phyloP scores from a whole-genome alignment of 805 yeast species.

The Hagleromyces aurorensis region DNA sequence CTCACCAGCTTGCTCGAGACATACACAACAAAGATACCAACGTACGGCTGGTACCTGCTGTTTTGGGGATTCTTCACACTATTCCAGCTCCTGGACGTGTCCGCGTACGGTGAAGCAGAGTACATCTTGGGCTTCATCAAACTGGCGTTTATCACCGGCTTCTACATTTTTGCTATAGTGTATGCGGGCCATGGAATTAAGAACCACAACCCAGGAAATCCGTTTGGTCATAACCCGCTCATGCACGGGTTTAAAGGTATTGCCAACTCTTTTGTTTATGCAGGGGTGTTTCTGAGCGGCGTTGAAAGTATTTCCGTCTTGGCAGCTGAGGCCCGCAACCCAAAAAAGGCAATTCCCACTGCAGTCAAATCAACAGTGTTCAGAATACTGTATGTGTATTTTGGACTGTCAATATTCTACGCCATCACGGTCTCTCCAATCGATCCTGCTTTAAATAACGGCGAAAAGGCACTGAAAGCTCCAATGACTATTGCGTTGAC shows the following conservation, averaged over 20 bases:
- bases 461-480: conserved; percentile 36
- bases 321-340: conserved; percentile 57
- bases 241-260: conserved; percentile 45
- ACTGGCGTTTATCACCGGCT: conserved; percentile 36
- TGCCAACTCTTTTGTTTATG: conserved; percentile 50
- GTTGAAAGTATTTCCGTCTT: conserved; percentile 50
- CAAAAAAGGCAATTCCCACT: conserved; percentile 47
- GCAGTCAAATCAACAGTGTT: conserved; percentile 50
- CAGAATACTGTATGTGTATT: conserved; percentile 45
- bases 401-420: conserved; percentile 46
- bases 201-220: conserved; percentile 30
- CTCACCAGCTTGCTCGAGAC: conserved; percentile 41
- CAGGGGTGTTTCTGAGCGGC: conserved; percentile 53
- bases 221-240: conserved; percentile 31
- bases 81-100: conserved; percentile 45
- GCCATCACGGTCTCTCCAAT: conserved; percentile 55
- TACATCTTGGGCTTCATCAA: conserved; percentile 45
- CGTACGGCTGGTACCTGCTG: conserved; percentile 47
- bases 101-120: conserved; percentile 51
- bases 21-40: conserved; percentile 46
- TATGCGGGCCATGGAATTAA: conserved; percentile 38
- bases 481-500: conserved; percentile 43
- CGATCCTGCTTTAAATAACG: conserved; percentile 37
- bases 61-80: conserved; percentile 45
- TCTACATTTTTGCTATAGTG: conserved; percentile 43